Conservation (phyloP, 2,329 filamentous ascomycete species). For the Colletotrichum sp. region DNA sequence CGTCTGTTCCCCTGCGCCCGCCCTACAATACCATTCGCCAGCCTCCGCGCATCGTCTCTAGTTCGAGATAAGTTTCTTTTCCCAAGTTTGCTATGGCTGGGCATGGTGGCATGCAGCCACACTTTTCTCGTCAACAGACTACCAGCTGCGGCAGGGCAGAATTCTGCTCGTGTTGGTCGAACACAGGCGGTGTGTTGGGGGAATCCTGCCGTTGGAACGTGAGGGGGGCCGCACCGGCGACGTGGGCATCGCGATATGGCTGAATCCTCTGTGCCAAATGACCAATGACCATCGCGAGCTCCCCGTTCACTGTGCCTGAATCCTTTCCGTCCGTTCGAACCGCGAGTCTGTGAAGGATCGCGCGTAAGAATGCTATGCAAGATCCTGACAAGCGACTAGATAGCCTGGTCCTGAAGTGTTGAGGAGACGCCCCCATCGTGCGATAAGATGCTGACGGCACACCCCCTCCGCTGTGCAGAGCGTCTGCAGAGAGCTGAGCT, state of each 20-base stretch:
- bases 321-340: not conserved
- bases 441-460: not conserved
- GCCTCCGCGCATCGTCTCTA: not conserved
- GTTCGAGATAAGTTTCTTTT: not conserved
- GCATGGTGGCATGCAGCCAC: constrained; percentile 1
- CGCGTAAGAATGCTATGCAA: not conserved
- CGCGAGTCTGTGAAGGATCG: not conserved
- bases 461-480: accelerated
- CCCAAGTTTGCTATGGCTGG: not conserved
- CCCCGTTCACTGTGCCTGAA: not conserved
- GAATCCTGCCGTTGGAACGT: not conserved
- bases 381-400: not conserved
- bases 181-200: not conserved
- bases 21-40: not conserved
- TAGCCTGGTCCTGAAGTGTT: not conserved
- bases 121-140: not conserved
- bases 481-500: not conserved
- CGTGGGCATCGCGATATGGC: not conserved
- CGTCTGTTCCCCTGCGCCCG: not conserved
- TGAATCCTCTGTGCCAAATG: too few species aligned
- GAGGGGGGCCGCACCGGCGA: not conserved
- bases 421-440: not conserved
- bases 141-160: not conserved
- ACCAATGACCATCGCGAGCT: not conserved
- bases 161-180: not conserved